Evolutionary conservation across 257 asterid species (phyloP).

Genomic region (Solanum ossicruentum): DNA sequence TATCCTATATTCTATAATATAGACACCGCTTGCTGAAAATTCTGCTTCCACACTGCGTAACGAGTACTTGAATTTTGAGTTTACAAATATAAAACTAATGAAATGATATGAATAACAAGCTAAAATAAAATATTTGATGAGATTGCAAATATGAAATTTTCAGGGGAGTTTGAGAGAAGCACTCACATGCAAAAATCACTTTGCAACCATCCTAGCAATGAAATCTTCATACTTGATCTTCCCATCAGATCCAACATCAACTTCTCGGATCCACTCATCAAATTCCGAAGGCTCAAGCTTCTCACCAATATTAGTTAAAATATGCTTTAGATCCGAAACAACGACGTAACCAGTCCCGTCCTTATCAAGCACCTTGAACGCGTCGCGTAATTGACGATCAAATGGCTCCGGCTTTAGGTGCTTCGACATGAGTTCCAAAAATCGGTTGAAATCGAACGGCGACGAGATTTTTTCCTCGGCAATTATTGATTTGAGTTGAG

Average conservation of each 20-base stretch:
- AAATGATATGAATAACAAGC: neutral
- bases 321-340: constrained; percentile 88
- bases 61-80: neutral
- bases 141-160: neutral
- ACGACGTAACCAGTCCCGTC: constrained; percentile 66
- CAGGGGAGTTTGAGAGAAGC: neutral
- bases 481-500: constrained; percentile 68
- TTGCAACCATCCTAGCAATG: constrained; percentile 94
- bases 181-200: constrained; percentile 30
- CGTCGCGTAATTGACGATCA: constrained; percentile 93
- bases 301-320: constrained; percentile 82
- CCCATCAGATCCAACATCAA: constrained; percentile 88
- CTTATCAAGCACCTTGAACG: constrained; percentile 90
- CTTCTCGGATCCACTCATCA: constrained; percentile 99
- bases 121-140: neutral
- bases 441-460: constrained; percentile 63
- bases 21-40: neutral
- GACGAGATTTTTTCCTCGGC: constrained; percentile 59
- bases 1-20: neutral
- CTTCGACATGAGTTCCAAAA: constrained; percentile 75
- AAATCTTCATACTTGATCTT: constrained; percentile 87
- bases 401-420: constrained; percentile 91
- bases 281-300: constrained; percentile 89
- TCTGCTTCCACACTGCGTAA: neutral
- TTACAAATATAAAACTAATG: neutral